Percentiles rank a stretch among this genome's conserved stretches.
These are phyloP conservation scores for Hypericum perforatum DNA, from an alignment of 345 rosid genomes.

Conservation along the genomic window DNA sequence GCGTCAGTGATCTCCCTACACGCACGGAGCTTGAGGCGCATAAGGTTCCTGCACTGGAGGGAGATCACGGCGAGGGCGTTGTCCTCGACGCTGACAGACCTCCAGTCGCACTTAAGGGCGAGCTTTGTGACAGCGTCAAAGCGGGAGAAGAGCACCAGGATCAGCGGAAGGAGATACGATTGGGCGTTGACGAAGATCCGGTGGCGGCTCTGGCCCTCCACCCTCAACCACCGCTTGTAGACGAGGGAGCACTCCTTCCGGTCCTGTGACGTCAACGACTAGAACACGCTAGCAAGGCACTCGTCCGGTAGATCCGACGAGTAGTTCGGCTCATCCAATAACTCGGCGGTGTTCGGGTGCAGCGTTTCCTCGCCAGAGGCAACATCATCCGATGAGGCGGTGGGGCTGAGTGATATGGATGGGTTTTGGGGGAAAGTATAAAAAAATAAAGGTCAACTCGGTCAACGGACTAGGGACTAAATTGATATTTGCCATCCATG, in stretches of 20 bases:
- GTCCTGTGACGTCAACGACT: constrained; percentile 45
- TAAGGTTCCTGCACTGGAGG: constrained; percentile 49
- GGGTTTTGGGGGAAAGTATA: no score
- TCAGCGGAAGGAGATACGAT: constrained; percentile 43
- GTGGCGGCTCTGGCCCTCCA: constrained; percentile 83
- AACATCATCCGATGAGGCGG: no score
- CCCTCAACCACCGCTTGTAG: constrained; percentile 55
- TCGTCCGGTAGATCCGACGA: constrained; percentile 68
- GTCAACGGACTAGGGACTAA: no score
- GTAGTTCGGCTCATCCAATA: constrained; percentile 34
- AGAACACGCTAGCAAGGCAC: constrained; percentile 67
- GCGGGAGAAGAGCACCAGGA: constrained; percentile 53
- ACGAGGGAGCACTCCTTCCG: constrained; percentile 66
- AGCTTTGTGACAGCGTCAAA: constrained; percentile 85
- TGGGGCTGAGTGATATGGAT: no score
- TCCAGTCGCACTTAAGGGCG: constrained; percentile 74
- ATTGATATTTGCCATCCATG: no score
- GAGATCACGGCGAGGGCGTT: constrained; percentile 63
- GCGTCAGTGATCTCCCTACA: constrained; percentile 69
- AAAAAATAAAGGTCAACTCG: no score
- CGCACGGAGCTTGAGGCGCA: constrained; percentile 68
- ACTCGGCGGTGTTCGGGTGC: no score
- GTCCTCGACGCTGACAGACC: constrained; percentile 60
- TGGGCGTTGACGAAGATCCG: constrained; percentile 68
- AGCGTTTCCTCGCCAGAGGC: no score